phyloP scores from a whole-genome alignment of 1,139 yeast species.

The Suhomyces anneliseae region DNA sequence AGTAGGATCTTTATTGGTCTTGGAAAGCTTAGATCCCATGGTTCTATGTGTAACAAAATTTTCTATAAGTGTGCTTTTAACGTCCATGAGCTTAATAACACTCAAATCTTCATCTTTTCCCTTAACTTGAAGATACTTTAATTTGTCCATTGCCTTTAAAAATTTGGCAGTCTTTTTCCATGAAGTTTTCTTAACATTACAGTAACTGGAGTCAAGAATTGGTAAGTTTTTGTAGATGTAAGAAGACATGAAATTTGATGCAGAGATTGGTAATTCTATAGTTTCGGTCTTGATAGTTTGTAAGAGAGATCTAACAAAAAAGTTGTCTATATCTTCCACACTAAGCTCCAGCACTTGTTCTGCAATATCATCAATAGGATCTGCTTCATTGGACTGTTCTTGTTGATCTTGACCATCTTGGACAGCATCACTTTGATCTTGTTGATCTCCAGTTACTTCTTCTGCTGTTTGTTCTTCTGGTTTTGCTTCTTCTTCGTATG shows the following conservation, averaged over 20 bases:
- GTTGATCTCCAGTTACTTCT: conserved; percentile 7
- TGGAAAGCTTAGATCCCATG: conserved; percentile 24
- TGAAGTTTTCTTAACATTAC: conserved; percentile 76
- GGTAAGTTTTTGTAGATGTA: conserved; percentile 75
- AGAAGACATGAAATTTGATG: conserved; percentile 75
- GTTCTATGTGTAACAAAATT: conserved; percentile 65
- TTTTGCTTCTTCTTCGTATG: conserved; percentile 9
- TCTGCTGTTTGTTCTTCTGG: conserved; percentile 9
- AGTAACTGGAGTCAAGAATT: conserved; percentile 45
- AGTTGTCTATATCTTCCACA: conserved; percentile 73
- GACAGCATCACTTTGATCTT: conserved; percentile 12
- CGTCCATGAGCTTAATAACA: conserved; percentile 46
- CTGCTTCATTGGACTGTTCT: conserved; percentile 7
- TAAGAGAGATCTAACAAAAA: conserved; percentile 65
- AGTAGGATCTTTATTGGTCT: conserved; percentile 15
- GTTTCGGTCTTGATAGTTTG: conserved; percentile 65
- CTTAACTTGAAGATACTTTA: conserved; percentile 60
- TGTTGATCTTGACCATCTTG: background rate
- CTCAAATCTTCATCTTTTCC: conserved; percentile 78
- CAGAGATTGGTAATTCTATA: conserved; percentile 57
- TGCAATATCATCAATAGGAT: conserved; percentile 18
- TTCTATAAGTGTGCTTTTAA: conserved; percentile 47
- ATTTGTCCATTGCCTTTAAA: conserved; percentile 81
- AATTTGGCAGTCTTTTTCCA: conserved; percentile 90
- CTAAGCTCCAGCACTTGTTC: conserved; percentile 42